Base-by-base conservation (phyloP, 345 rosid genomes). In the Capsella bursapastoris region DNA sequence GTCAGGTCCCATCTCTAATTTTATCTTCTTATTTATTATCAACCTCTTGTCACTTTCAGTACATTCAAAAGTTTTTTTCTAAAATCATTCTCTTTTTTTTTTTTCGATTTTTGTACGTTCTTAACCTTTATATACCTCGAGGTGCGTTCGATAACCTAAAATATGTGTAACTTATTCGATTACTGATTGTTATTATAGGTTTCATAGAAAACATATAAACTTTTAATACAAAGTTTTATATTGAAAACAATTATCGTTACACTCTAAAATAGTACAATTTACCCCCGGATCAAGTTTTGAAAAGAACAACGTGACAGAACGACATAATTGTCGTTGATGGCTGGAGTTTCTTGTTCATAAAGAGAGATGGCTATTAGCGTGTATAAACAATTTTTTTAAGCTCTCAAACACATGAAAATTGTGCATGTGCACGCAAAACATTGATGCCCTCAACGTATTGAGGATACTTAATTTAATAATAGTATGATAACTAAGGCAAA, bases 401-500 rank as follows among this genome's bases (percentile, higher is more conserved):
- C 47, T 38, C 49, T 45, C 40, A 43, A 22, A 25, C 74, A 61
- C 69, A 75, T 68, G 69, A 52, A 51, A 75, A 43, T 75, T 60
- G 63, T 68, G 74, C 73, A 61, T 75, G 15, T 74, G 68, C 79
- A 52, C 72, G 66, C 78, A 74, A 65, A 74, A 59, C 72, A 57
- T 37, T 57, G 77, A 37, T 51, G 72, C 52, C 52, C 41, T 48
- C 50, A 66, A 57, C 41, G 34, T 48, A 29, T 58, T 64, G 56
- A 72, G 45, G 52, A 63, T 41, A 44, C 63, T 55, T 29, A 35
- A 40, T 51, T 55, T 22, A 41, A 10, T 34, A 53, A 64, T 64
- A 9, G 27, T 47, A 27, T 51, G 34, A 57, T 57, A 66, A 51
- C 67, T 48, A 29, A 58, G 59, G 51, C 43, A 57, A 57, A 57